phyloP scores from a whole-genome alignment of 345 rosid genomes.

The Populus deltoides region DNA sequence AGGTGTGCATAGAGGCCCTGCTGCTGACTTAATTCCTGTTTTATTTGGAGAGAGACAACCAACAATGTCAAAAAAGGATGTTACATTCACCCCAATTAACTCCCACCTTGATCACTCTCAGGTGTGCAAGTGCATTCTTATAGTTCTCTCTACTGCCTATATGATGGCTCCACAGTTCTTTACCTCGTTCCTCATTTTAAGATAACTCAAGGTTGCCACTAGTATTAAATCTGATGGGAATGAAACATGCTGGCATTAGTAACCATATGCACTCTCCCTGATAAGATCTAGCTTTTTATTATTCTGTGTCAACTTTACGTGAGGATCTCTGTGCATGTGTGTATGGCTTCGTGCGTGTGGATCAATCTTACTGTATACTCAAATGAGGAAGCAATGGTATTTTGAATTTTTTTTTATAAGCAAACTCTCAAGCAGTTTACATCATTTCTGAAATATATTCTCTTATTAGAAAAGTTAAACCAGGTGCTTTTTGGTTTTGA shows the following conservation, averaged over 20 bases:
- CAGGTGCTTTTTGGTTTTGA: neutral
- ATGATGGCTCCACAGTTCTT: no score
- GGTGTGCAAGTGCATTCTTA: constrained; percentile 31
- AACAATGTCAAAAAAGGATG: constrained; percentile 51
- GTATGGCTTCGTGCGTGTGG: neutral
- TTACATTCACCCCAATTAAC: constrained; percentile 56
- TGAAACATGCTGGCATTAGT: no score
- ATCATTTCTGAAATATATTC: neutral
- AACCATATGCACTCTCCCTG: no score
- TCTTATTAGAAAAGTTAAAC: no score
- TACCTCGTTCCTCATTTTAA: no score
- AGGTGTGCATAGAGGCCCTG: constrained; percentile 85
- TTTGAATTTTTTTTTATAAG: neutral
- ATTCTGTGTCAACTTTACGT: no score
- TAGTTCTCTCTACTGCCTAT: neutral
- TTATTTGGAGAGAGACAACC: constrained; percentile 80
- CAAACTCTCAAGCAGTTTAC: neutral
- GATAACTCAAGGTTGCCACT: no score
- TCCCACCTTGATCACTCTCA: constrained; percentile 83
- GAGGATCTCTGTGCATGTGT: neutral
- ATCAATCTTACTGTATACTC: neutral
- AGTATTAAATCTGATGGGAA: no score
- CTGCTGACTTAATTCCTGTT: constrained; percentile 78
- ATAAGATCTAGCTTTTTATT: no score
- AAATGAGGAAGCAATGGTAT: neutral